Evolutionary conservation across 208 protist genomes (phyloP).

Genomic region (Trichomonas vaginalis): DNA sequence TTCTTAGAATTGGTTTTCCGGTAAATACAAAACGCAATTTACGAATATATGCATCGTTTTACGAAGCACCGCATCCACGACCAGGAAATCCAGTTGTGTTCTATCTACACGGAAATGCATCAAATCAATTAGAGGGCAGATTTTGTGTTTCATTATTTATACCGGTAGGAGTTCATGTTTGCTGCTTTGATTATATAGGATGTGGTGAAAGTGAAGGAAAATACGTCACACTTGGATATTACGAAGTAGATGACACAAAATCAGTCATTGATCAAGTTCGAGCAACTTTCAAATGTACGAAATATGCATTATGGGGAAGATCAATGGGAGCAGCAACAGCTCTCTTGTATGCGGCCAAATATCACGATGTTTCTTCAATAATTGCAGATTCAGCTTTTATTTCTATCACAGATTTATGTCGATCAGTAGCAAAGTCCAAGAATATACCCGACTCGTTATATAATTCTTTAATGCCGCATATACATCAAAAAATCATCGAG

Average conservation of each 20-base stretch:
- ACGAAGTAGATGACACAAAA: background rate
- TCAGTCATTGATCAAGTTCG: background rate
- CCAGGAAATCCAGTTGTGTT: background rate
- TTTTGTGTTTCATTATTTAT: background rate
- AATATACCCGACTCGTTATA: no score
- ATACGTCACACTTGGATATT: background rate
- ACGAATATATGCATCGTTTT: background rate
- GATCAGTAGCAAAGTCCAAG: background rate
- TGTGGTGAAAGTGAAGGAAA: background rate
- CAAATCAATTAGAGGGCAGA: background rate
- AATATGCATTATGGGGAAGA: background rate
- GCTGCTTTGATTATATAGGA: background rate
- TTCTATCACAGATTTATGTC: background rate
- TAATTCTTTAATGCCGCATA: no score
- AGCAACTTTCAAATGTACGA: background rate
- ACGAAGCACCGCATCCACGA: background rate
- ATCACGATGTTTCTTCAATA: no score
- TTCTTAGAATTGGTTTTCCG: background rate
- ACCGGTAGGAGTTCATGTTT: background rate
- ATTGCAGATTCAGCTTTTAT: background rate
- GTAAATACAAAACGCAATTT: background rate
- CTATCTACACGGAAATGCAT: background rate
- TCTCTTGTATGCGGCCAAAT: no score
- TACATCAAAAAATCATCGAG: background rate
- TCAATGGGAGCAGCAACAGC: background rate